phyloP scores from a whole-genome alignment of 2,329 filamentous ascomycete genomes.

The Orbilia oligospora region DNA sequence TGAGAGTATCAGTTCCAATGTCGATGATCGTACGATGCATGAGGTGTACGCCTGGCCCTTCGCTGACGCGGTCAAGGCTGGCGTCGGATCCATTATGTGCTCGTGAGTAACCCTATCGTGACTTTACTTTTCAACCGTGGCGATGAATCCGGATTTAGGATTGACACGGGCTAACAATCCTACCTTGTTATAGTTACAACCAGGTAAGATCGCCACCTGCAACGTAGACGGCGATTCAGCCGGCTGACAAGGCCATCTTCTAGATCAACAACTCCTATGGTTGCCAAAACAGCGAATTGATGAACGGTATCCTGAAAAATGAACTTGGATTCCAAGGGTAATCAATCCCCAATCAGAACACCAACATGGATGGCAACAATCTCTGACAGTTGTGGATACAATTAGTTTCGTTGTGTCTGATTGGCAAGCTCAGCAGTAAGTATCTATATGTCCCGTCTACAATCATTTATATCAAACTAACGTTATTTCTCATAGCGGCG shows the following conservation, averaged over 20 bases:
- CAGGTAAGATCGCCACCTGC: constrained; percentile 47
- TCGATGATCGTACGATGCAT: constrained; percentile 81
- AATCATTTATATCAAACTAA: constrained; percentile 64
- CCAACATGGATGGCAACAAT: constrained; percentile 17
- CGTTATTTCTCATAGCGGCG: constrained; percentile 62
- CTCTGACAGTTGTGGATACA: constrained; percentile 45
- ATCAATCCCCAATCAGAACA: constrained; percentile 27
- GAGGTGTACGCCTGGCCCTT: constrained; percentile 86
- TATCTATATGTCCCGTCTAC: constrained; percentile 23
- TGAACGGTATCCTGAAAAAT: constrained; percentile 71
- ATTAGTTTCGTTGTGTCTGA: constrained; percentile 54
- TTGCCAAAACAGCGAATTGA: constrained; percentile 70
- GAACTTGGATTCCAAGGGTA: constrained; percentile 72
- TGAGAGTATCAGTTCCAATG: constrained; percentile 73
- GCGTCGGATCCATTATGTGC: constrained; percentile 76
- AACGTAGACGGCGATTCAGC: constrained; percentile 56
- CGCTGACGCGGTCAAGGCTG: constrained; percentile 78
- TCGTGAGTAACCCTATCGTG: constrained; percentile 64
- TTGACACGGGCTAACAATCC: constrained; percentile 45
- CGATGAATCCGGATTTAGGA: constrained; percentile 48
- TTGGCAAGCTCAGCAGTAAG: constrained; percentile 59
- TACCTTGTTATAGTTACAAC: constrained; percentile 62
- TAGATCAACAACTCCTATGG: constrained; percentile 70
- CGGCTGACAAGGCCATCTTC: constrained; percentile 65
- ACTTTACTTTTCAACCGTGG: constrained; percentile 34